Evolutionary conservation across 2,329 filamentous ascomycete species (phyloP), one percentile per base, ranked within the genome.

Genomic region (Penicillium sp.): DNA sequence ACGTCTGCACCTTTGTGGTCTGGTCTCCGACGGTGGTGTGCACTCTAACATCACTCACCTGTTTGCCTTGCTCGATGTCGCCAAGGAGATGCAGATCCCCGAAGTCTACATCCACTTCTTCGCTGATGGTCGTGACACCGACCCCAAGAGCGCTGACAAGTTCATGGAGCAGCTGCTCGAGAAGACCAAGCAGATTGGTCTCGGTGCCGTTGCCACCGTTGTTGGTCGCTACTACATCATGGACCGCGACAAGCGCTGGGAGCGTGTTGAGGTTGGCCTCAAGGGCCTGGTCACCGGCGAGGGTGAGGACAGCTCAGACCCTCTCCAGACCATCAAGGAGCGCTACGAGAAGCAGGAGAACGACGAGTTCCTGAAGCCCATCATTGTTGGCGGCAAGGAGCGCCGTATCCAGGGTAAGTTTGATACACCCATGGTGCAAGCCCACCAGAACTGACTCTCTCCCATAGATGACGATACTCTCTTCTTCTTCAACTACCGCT

Each of bases 401-500:
- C 82, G 83, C 58, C 89, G 94, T 67, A 87, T 99, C 72, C 86
- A 96, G 81, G 89, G 89, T 90, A 77, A 65, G 79, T 63, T 14
- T 38, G 21, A 21, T 24, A 16, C 18, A 24, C 13, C 48, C 13
- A 14, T 18, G 18, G 38, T 24, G 9, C 31, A 54, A 47, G 18
- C 11, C 36, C n/a, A 8, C 21, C 29, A 36, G 29, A 56, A 48
- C 63, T 65, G 54, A 68, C 61, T 45, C 24, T 38, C 18, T 62
- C 57, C 4, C 50, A 34, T 61, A 92, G 92, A 97, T 71, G 83
- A 89, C 64, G 94, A 99, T 72, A 93, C 91, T 50, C 84, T 97
- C 68, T 97, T 97, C 85, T 97, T 97, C 86, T 99, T 99, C 90
- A 99, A 99, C 86, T 99, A 99, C 84, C 91, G 94, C 70, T 97